These are phyloP conservation scores for Lachancea meyersii DNA, from an alignment of 805 yeast genomes.

Conservation along the genomic window DNA sequence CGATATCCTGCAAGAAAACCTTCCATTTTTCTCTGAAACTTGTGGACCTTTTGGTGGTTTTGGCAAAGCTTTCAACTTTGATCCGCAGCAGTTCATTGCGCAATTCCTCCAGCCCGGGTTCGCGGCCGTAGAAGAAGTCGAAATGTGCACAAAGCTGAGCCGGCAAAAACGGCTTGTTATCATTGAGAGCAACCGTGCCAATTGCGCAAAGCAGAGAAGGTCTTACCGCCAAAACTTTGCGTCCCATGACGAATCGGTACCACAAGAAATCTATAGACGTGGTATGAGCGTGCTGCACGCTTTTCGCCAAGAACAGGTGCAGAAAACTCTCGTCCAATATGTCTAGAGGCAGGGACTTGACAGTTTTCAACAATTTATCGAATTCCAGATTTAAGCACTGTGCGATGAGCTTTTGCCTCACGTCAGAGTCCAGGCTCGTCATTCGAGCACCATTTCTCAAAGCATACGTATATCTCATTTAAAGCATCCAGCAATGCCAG, in stretches of 20 bases:
- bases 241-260: conserved; percentile 25
- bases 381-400: conserved; percentile 26
- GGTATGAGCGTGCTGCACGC: conserved; percentile 27
- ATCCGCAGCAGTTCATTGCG: conserved; percentile 21
- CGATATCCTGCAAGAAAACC: conserved; percentile 28
- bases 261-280: conserved; percentile 24
- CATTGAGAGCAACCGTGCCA: conserved; percentile 22
- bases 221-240: conserved; percentile 15
- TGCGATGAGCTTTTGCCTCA: conserved; percentile 15
- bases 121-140: conserved; percentile 8
- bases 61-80: conserved; percentile 29
- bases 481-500: background rate
- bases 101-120: conserved; percentile 7
- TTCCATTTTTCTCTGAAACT: conserved; percentile 30
- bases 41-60: conserved; percentile 15
- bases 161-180: conserved; percentile 22
- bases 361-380: conserved; percentile 13
- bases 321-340: conserved; percentile 24
- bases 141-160: conserved; percentile 21
- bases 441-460: background rate
- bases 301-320: conserved; percentile 19
- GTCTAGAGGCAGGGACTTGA: conserved; percentile 13
- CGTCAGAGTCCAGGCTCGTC: conserved; percentile 3
- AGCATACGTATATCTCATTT: conserved; percentile 1
- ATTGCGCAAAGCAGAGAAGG: conserved; percentile 24